Percentiles rank a stretch among this genome's conserved stretches.
These are phyloP conservation scores for Metarhizium humberi DNA, from an alignment of 2,329 filamentous ascomycete genomes.

Conservation along the genomic window DNA sequence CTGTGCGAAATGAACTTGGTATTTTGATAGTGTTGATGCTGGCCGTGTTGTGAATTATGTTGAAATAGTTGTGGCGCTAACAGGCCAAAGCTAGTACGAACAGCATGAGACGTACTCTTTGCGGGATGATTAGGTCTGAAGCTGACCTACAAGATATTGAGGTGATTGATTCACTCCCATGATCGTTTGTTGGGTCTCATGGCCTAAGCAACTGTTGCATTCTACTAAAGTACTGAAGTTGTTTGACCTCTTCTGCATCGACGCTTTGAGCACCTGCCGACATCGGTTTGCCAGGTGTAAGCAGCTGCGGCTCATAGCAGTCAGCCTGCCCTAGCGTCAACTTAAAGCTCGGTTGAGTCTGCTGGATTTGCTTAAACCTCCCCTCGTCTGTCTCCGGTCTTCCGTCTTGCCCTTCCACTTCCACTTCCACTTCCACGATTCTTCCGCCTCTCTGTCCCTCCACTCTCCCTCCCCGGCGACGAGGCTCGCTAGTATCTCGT, in stretches of 20 bases:
- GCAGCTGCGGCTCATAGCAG: constrained; percentile 1
- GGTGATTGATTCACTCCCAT: no score
- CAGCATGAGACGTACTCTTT: no score
- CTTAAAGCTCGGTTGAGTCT: background rate
- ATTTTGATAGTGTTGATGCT: no score
- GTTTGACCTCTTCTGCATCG: background rate
- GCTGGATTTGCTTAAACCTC: background rate
- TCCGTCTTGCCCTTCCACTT: background rate
- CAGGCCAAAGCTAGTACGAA: no score
- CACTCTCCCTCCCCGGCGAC: background rate
- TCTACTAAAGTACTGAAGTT: no score
- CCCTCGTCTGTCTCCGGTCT: background rate
- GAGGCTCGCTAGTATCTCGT: constrained; percentile 8
- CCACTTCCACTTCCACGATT: background rate
- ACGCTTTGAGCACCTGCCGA: constrained; percentile 1
- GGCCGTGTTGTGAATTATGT: no score
- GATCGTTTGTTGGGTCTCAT: no score
- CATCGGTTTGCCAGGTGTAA: constrained; percentile 2
- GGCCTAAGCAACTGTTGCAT: no score
- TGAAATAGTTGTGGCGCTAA: no score
- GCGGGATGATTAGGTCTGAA: no score
- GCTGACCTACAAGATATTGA: no score
- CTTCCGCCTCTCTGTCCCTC: background rate
- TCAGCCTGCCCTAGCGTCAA: background rate
- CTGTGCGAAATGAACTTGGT: no score